Evolutionary conservation across 768 basidiomycete genomes (phyloP).

Genomic region (Candolleomyces eurysporus): DNA sequence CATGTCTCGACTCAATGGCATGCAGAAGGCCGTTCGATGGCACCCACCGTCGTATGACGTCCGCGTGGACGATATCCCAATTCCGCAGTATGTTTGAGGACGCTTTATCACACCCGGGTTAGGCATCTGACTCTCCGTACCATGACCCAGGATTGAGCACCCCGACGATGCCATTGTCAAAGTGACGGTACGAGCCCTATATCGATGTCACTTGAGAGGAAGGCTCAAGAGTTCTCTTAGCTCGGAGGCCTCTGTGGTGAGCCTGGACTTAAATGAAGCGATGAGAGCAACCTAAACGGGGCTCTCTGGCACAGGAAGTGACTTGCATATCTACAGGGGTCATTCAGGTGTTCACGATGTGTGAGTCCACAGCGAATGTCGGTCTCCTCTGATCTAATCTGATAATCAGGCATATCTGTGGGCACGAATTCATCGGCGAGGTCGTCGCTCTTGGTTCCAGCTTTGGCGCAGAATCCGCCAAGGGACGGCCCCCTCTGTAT

Average conservation of each 20-base stretch:
- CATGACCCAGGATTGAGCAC: conserved; percentile 53
- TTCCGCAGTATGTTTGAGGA: conserved; percentile 41
- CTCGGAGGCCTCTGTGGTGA: conserved; percentile 63
- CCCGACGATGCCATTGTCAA: conserved; percentile 80
- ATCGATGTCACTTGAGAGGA: background rate
- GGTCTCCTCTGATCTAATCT: background rate
- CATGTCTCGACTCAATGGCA: background rate
- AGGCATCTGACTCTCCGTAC: background rate
- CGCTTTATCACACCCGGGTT: too few relatives aligned
- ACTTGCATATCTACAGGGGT: conserved; percentile 74
- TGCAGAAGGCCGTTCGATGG: conserved; percentile 53
- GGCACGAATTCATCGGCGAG: conserved; percentile 79
- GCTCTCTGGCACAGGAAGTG: conserved; percentile 45
- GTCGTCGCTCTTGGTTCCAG: conserved; percentile 64
- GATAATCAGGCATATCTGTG: conserved; percentile 53
- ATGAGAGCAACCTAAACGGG: conserved; percentile 1
- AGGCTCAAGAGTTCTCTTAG: conserved; percentile 28
- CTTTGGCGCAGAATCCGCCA: conserved; percentile 37
- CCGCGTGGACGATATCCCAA: conserved; percentile 59
- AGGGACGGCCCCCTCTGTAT: conserved; percentile 61
- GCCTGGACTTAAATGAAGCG: background rate
- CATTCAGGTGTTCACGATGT: conserved; percentile 49
- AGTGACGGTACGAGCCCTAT: conserved; percentile 48
- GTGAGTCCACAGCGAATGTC: conserved; percentile 34
- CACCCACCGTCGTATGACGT: conserved; percentile 70